phyloP scores from a whole-genome alignment of 163 green algal species.

The Prototheca wickerhamii region DNA sequence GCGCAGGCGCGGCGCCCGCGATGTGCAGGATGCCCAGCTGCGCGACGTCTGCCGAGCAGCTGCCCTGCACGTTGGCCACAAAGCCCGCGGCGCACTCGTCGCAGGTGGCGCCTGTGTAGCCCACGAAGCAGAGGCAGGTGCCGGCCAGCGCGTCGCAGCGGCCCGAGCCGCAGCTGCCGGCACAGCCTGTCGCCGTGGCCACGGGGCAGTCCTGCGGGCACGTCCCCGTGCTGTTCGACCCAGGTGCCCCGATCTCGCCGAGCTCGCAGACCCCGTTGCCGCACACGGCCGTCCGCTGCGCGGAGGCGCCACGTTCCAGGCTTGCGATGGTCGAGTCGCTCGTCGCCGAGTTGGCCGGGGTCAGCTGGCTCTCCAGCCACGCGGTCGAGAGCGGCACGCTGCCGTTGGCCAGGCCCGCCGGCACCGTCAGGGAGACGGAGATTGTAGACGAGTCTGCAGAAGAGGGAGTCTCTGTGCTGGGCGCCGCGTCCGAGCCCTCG shows the following conservation, averaged over 20 bases:
- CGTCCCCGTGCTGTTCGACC: constrained; percentile 4
- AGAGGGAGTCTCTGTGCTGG: not conserved
- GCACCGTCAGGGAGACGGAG: not conserved
- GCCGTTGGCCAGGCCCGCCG: not conserved
- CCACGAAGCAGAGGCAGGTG: constrained; percentile 28
- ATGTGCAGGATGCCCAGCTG: constrained; percentile 3
- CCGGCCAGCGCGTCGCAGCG: constrained; percentile 21
- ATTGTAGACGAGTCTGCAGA: not conserved
- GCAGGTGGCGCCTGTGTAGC: constrained; percentile 24
- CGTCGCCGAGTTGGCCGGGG: too few relatives aligned
- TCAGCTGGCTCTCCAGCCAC: not conserved
- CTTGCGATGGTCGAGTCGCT: too few relatives aligned
- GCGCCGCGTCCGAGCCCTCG: not conserved
- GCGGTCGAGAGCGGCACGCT: not conserved
- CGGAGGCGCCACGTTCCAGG: not conserved
- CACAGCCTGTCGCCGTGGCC: constrained; percentile 8
- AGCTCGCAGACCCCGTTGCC: constrained; percentile 46
- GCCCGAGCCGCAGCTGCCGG: constrained; percentile 11
- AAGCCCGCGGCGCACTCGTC: constrained; percentile 22
- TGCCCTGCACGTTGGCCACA: not conserved
- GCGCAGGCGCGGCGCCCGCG: too few relatives aligned
- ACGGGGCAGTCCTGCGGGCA: constrained; percentile 34
- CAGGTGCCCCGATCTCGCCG: constrained; percentile 9
- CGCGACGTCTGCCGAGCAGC: constrained; percentile 8
- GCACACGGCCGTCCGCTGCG: constrained; percentile 20